These are phyloP conservation scores for Phytophthora podocarpi DNA, from an alignment of 352 stramenopile genomes.

Conservation along the genomic window DNA sequence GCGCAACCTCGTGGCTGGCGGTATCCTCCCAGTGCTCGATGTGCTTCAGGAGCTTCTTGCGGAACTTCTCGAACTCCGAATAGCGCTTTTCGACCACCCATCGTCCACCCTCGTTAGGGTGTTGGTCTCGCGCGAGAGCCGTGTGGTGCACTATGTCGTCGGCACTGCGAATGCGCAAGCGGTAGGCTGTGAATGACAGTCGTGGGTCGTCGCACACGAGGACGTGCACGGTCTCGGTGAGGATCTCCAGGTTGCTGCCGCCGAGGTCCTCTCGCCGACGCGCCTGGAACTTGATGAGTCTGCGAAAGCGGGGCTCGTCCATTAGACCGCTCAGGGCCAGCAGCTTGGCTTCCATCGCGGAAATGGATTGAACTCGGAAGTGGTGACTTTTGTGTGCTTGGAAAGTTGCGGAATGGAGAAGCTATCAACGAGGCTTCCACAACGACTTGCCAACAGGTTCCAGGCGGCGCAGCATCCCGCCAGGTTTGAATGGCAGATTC, in stretches of 20 bases:
- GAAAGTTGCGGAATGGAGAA: conserved; percentile 11
- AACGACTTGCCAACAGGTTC: conserved; percentile 1
- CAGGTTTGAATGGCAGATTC: conserved; percentile 9
- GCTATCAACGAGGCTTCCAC: not conserved
- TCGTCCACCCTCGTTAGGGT: conserved; percentile 18
- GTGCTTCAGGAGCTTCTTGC: conserved; percentile 36
- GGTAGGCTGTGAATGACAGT: conserved; percentile 58
- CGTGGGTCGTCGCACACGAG: conserved; percentile 29
- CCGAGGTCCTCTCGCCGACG: conserved; percentile 45
- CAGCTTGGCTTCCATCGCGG: conserved; percentile 34
- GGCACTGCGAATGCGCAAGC: conserved; percentile 51
- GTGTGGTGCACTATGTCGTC: conserved; percentile 32
- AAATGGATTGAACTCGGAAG: not conserved
- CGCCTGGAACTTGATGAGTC: conserved; percentile 63
- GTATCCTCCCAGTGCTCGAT: conserved; percentile 47
- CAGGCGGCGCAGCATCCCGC: not conserved
- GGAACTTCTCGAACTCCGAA: conserved; percentile 61
- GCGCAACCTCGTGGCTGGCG: conserved; percentile 24
- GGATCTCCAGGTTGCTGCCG: conserved; percentile 54
- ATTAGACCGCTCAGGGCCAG: conserved; percentile 38
- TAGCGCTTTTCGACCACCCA: conserved; percentile 68
- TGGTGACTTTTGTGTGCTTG: not conserved
- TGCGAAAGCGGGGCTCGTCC: conserved; percentile 41
- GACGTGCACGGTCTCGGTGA: conserved; percentile 30
- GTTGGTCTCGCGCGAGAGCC: conserved; percentile 17